Percentiles rank a stretch among this genome's conserved stretches.
These are phyloP conservation scores for Penicillium sumatraense DNA, from an alignment of 2,329 filamentous ascomycete genomes.

Conservation along the genomic window DNA sequence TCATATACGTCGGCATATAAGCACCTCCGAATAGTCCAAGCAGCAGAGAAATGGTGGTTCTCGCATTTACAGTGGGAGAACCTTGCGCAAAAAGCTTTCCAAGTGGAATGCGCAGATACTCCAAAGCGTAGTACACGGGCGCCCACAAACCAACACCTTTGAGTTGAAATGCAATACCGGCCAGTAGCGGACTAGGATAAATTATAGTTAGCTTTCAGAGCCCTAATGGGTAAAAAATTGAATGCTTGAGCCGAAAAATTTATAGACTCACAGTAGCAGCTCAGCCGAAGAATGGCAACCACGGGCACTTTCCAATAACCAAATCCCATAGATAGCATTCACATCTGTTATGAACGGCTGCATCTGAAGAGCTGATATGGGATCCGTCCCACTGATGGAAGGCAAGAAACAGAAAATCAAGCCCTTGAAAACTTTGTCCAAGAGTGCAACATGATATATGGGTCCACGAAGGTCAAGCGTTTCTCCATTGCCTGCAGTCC, in stretches of 20 bases:
- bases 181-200: not conserved
- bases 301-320: not conserved
- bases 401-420: not conserved
- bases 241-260: too few species aligned
- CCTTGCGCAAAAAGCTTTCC: too few species aligned
- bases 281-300: not conserved
- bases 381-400: not conserved
- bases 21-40: not conserved
- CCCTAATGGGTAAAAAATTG: too few species aligned
- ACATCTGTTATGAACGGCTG: not conserved
- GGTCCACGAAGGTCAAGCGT: not conserved
- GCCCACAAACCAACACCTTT: not conserved
- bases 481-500: not conserved
- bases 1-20: not conserved
- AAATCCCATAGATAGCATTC: not conserved
- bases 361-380: not conserved
- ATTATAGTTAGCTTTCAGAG: not conserved
- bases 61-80: too few species aligned
- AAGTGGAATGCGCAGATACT: not conserved
- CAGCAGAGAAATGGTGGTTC: not conserved
- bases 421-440: not conserved
- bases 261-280: not conserved
- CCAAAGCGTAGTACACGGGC: not conserved
- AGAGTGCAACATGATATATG: not conserved
- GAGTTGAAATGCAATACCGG: not conserved